A percentile compares a stretch with the other conserved stretches of the same genome.
phyloP scores from a whole-genome alignment of 2,329 filamentous ascomycete genomes.

The Cryphonectria parasitica region DNA sequence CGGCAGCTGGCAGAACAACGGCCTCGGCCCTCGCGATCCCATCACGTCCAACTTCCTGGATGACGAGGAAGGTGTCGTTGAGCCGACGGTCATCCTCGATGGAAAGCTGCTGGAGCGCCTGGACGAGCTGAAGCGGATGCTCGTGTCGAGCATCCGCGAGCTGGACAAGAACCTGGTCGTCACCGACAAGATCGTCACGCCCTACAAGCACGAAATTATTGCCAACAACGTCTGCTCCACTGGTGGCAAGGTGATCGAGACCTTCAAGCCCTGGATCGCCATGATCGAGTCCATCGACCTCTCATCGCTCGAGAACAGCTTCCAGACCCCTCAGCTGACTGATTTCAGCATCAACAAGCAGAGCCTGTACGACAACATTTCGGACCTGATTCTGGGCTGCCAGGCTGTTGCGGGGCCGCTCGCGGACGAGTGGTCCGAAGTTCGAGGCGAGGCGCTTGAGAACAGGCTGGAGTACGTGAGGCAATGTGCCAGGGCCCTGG shows the following conservation, averaged over 20 bases:
- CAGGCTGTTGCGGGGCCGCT: conserved; percentile 91
- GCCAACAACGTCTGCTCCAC: conserved; percentile 81
- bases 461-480: conserved; percentile 82
- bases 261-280: conserved; percentile 87
- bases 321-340: conserved; percentile 81
- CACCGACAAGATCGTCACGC: conserved; percentile 80
- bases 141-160: conserved; percentile 83
- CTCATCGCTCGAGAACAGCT: conserved; percentile 73
- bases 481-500: conserved; percentile 76
- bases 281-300: conserved; percentile 92
- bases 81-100: conserved; percentile 77
- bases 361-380: conserved; percentile 88
- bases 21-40: conserved; percentile 67
- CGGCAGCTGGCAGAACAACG: conserved; percentile 84
- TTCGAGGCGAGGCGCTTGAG: conserved; percentile 87
- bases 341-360: conserved; percentile 94
- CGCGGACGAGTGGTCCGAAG: conserved; percentile 92
- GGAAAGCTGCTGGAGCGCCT: conserved; percentile 77
- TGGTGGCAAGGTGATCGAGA: conserved; percentile 80
- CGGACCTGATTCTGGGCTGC: conserved; percentile 84
- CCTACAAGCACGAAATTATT: conserved; percentile 76
- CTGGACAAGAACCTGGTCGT: conserved; percentile 82
- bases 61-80: conserved; percentile 72
- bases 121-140: conserved; percentile 82
- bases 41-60: conserved; percentile 85